Conservation (phyloP, 257 asterid species). For the Scutellaria galericulata region DNA sequence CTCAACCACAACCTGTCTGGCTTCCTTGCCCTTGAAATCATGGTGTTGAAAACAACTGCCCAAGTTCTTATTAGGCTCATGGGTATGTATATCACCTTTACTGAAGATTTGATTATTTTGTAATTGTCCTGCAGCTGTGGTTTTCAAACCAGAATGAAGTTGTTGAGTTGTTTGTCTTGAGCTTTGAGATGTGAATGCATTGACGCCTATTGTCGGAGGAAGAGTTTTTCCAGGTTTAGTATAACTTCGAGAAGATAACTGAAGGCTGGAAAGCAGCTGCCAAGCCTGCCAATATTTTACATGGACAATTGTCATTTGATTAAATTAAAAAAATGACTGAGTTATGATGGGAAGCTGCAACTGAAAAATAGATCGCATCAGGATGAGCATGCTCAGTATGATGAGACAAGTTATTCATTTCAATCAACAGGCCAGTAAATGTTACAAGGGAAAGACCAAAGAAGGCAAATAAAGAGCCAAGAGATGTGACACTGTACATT, state of each 20-base stretch:
- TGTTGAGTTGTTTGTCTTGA: slow-evolving; percentile 49
- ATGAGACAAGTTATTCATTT: slow-evolving; percentile 25
- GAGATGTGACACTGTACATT: neutral
- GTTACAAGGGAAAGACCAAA: slow-evolving; percentile 16
- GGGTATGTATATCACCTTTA: slow-evolving; percentile 37
- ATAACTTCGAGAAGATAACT: slow-evolving; percentile 72
- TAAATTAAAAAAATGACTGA: neutral
- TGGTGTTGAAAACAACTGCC: slow-evolving; percentile 43
- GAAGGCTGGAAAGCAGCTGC: slow-evolving; percentile 71
- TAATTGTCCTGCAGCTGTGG: slow-evolving; percentile 39
- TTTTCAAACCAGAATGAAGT: slow-evolving; percentile 43
- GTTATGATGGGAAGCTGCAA: slow-evolving; percentile 19
- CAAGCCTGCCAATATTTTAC: slow-evolving; percentile 71
- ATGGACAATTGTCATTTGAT: slow-evolving; percentile 23
- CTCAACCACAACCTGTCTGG: slow-evolving; percentile 41
- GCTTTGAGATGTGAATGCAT: slow-evolving; percentile 47
- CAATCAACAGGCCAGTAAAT: slow-evolving; percentile 12
- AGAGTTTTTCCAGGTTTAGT: slow-evolving; percentile 77
- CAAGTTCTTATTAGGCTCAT: slow-evolving; percentile 40
- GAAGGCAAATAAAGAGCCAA: slow-evolving; percentile 21
- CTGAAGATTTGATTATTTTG: slow-evolving; percentile 43
- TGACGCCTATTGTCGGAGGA: slow-evolving; percentile 47
- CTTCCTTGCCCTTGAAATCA: slow-evolving; percentile 47
- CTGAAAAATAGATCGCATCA: slow-evolving; percentile 10
- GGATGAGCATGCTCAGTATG: slow-evolving; percentile 19